Base-by-base conservation (phyloP, 768 basidiomycete genomes). In the Collybia nuda region DNA sequence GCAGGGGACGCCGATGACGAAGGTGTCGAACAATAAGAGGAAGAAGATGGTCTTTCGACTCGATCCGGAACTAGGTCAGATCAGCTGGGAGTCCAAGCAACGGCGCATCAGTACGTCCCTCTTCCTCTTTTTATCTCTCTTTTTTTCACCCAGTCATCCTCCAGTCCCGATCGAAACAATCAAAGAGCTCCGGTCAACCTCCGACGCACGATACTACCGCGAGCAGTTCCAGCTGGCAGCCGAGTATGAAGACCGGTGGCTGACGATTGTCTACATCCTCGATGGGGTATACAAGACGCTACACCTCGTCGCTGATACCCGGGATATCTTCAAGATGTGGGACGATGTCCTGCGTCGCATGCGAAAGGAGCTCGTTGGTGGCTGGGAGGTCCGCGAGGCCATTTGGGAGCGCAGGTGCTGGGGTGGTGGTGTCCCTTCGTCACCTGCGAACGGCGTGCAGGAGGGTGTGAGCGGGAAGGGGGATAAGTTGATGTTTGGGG, bases 361-460 rank as follows among this genome's bases (percentile, higher is more conserved):
- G 39, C 76, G 92, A 26, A 86, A 86, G 82, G 77, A 74, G 8
- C 87, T 86, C 0, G 70, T 82, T 0, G 85, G 83, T 11, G 78
- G 85, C 48, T 67, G 79, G 24, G 84, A 86, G 52, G 70, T 84
- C 48, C 68, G 88, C 19, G 80, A 88, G 54, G 74, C 76, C 0
- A 72, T 90, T 8, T 93, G 90, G 91, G 82, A 90, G 68, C 77
- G 81, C 48, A 86, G 86, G 64, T 89, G 86, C 62, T 93, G 91
- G 90, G 32, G 32, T 11, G 32, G 32, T 3, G 24, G 24, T 7
- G 24, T 26, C 4, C 24, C n/a, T n/a, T n/a, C 24, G 24, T 26
- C 24, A 3, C 24, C 24, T 7, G 24, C 4, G 24, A 26, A 26
- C 24, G 24, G 24, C 4, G 24, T 32, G 32, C 9, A 5, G 2